phyloP scores from a whole-genome alignment of 179 eudicot species.

The Camellia oleifera region DNA sequence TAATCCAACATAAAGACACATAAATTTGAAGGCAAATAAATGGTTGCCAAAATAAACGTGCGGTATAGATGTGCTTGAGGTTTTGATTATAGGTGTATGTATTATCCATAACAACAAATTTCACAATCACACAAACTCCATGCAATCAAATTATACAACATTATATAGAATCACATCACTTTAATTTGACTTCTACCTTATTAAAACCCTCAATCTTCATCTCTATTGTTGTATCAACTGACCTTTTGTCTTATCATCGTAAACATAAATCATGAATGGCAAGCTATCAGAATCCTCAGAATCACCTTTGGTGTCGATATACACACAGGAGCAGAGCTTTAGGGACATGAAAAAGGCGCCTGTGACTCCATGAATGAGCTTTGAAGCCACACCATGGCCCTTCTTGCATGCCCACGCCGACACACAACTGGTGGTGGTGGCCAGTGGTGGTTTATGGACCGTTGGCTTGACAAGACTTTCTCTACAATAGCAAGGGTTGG shows the following conservation, averaged over 20 bases:
- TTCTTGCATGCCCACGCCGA: not conserved
- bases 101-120: too few species aligned
- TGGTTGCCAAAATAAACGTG: too few species aligned
- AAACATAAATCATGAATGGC: not conserved
- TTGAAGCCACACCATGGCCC: slow-evolving; percentile 3
- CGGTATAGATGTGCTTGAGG: too few species aligned
- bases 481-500: not conserved
- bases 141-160: too few species aligned
- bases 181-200: not conserved
- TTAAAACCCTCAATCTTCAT: not conserved
- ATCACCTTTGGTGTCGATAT: slow-evolving; percentile 7
- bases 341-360: slow-evolving; percentile 14
- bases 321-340: slow-evolving; percentile 9
- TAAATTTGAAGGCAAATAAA: too few species aligned
- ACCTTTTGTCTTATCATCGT: slow-evolving; percentile 5
- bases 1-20: too few species aligned
- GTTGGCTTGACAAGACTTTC: not conserved
- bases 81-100: too few species aligned
- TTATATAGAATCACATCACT: not conserved
- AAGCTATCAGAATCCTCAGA: not conserved
- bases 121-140: too few species aligned
- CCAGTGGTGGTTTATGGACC: not conserved
- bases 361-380: not conserved
- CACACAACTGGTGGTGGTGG: not conserved
- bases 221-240: slow-evolving; percentile 7